Evolutionary conservation across 2,329 filamentous ascomycete species (phyloP).

Genomic region (Plectosphaerella sp.): DNA sequence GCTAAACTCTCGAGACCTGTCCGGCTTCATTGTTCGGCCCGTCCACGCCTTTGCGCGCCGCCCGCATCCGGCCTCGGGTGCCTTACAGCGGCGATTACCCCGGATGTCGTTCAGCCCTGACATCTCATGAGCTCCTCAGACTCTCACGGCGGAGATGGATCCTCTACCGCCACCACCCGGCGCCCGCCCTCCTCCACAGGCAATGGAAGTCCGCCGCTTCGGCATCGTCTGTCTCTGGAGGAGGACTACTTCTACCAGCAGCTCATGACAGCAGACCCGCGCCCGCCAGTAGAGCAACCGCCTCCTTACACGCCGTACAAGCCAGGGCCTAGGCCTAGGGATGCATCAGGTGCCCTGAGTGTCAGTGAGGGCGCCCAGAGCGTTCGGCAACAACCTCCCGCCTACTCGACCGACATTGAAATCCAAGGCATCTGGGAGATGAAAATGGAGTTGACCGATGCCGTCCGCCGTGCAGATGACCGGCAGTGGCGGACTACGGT

Average conservation of each 20-base stretch:
- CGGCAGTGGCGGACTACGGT: constrained; percentile 62
- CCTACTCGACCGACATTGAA: constrained; percentile 52
- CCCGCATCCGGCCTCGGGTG: background rate
- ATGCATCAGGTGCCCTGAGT: too few species aligned
- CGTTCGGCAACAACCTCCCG: constrained; percentile 31
- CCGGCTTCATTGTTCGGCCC: background rate
- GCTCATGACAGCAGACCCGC: constrained; percentile 40
- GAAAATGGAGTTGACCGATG: constrained; percentile 64
- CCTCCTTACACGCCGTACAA: constrained; percentile 35
- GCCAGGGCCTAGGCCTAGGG: constrained; percentile 1
- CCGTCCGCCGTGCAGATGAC: constrained; percentile 57
- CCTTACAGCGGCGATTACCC: background rate
- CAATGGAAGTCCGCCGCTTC: constrained; percentile 14
- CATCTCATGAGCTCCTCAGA: background rate
- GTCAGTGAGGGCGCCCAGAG: background rate
- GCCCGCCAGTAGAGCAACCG: constrained; percentile 38
- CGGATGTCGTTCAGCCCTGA: background rate
- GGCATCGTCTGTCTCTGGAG: constrained; percentile 41
- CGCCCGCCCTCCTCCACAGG: constrained; percentile 32
- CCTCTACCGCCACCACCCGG: constrained; percentile 21
- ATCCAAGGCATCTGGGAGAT: constrained; percentile 54
- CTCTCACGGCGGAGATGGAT: constrained; percentile 12
- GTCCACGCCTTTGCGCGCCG: background rate
- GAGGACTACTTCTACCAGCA: constrained; percentile 50
- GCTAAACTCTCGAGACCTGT: background rate